Percentiles rank a stretch among this genome's conserved stretches.
These are phyloP conservation scores for Blastocystis sp. DNA, from an alignment of 352 stramenopile species.

Conservation along the genomic window DNA sequence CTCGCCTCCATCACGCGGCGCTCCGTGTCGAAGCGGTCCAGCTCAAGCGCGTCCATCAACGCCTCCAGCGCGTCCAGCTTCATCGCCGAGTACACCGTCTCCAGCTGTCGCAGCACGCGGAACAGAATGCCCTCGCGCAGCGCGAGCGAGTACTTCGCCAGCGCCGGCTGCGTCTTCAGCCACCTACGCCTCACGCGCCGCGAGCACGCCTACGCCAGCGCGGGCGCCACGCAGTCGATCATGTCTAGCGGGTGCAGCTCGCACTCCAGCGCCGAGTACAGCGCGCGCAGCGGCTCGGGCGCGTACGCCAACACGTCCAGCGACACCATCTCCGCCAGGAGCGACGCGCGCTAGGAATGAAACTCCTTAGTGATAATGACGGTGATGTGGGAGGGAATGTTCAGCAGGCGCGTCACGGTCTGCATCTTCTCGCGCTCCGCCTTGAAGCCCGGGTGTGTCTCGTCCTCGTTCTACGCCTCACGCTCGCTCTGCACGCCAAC, in stretches of 20 bases:
- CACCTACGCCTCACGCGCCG: neutral
- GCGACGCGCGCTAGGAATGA: neutral
- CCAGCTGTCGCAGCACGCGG: constrained; percentile 12
- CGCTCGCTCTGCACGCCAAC: neutral
- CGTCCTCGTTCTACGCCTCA: constrained; percentile 28
- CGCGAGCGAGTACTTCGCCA: constrained; percentile 9
- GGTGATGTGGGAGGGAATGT: neutral
- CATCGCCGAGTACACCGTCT: constrained; percentile 47
- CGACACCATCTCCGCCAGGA: neutral
- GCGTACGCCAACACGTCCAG: constrained; percentile 17
- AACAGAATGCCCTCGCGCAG: constrained; percentile 13
- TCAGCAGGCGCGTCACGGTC: neutral
- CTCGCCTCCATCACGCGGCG: neutral
- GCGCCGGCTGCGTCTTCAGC: neutral
- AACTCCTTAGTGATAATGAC: neutral
- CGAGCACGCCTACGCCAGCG: neutral
- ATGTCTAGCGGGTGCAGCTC: constrained; percentile 56
- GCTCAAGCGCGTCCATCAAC: neutral
- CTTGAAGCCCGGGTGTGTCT: constrained; percentile 41
- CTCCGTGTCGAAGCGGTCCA: constrained; percentile 32
- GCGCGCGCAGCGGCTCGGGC: neutral
- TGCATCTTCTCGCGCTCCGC: constrained; percentile 36
- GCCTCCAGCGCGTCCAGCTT: constrained; percentile 15
- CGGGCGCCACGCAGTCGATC: neutral
- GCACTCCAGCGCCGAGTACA: constrained; percentile 28